Conservation (phyloP, 2,329 filamentous ascomycete genomes). For the Apiospora arundinis region DNA sequence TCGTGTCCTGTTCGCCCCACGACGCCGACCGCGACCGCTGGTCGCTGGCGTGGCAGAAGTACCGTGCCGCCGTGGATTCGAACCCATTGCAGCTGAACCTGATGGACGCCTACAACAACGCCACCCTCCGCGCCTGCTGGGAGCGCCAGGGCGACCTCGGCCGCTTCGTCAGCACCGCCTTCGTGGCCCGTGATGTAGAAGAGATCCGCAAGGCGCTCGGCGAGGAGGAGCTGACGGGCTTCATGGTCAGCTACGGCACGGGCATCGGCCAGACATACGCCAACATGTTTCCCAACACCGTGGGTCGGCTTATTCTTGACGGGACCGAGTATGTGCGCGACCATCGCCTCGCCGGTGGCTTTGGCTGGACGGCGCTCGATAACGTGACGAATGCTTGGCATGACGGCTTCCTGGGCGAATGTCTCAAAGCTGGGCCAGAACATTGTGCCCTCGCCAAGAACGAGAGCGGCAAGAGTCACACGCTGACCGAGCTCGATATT, state of each 20-base stretch:
- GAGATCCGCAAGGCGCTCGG: conserved; percentile 52
- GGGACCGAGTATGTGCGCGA: conserved; percentile 55
- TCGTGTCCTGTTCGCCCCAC: conserved; percentile 53
- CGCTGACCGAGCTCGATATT: conserved; percentile 42
- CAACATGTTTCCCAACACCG: conserved; percentile 55
- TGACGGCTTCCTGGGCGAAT: conserved; percentile 58
- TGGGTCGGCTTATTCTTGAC: conserved; percentile 56
- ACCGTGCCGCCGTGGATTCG: conserved; percentile 44
- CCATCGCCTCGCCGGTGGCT: conserved; percentile 52
- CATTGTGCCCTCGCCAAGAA: conserved; percentile 52
- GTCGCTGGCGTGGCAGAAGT: conserved; percentile 47
- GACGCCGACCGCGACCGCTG: conserved; percentile 54
- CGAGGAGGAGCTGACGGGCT: conserved; percentile 55
- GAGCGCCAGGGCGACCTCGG: conserved; percentile 51
- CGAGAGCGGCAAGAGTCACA: conserved; percentile 37
- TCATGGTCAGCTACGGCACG: conserved; percentile 59
- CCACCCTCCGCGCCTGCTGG: conserved; percentile 51
- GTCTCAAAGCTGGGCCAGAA: conserved; percentile 52
- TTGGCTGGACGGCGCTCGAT: conserved; percentile 54
- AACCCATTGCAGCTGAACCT: conserved; percentile 48
- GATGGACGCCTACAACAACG: conserved; percentile 53
- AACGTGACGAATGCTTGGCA: conserved; percentile 56
- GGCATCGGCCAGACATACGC: conserved; percentile 59
- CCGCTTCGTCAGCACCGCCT: conserved; percentile 53
- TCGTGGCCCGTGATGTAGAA: conserved; percentile 56